phyloP scores from a whole-genome alignment of 176 grass and related monocot species.

The Eleusine coracana region DNA sequence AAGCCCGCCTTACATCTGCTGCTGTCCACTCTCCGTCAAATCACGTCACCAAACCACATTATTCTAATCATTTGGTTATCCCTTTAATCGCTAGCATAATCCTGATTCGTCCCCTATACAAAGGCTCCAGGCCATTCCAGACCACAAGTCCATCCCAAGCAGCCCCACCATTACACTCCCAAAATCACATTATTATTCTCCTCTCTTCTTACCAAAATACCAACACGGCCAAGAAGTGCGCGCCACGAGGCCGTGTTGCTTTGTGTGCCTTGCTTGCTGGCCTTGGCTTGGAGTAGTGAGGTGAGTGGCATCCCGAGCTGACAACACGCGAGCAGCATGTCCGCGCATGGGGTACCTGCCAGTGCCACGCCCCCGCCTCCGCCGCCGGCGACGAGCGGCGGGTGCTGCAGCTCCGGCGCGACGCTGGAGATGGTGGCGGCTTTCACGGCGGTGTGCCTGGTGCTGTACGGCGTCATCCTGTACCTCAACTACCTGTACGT shows the following conservation, averaged over 20 bases:
- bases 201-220: neutral
- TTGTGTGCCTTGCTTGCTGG: neutral
- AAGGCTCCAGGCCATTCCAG: neutral
- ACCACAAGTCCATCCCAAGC: slow-evolving; percentile 29
- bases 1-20: neutral
- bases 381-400: neutral
- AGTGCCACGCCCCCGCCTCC: neutral
- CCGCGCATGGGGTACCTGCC: neutral
- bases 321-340: neutral
- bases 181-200: slow-evolving; percentile 14
- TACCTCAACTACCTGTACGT: slow-evolving; percentile 68
- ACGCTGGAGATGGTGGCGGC: slow-evolving; percentile 63
- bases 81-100: neutral
- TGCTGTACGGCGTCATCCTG: slow-evolving; percentile 53
- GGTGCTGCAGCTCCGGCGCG: slow-evolving; percentile 46
- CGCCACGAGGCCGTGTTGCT: slow-evolving; percentile 2
- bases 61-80: neutral
- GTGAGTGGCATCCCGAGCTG: neutral
- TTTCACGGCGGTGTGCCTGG: slow-evolving; percentile 65
- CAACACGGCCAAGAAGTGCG: neutral
- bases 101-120: neutral
- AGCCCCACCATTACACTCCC: slow-evolving; percentile 8
- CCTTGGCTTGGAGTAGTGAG: neutral
- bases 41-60: neutral
- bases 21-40: neutral